Base-by-base conservation (phyloP, 2,329 filamentous ascomycete species). In the Colletotrichum caudatum region DNA sequence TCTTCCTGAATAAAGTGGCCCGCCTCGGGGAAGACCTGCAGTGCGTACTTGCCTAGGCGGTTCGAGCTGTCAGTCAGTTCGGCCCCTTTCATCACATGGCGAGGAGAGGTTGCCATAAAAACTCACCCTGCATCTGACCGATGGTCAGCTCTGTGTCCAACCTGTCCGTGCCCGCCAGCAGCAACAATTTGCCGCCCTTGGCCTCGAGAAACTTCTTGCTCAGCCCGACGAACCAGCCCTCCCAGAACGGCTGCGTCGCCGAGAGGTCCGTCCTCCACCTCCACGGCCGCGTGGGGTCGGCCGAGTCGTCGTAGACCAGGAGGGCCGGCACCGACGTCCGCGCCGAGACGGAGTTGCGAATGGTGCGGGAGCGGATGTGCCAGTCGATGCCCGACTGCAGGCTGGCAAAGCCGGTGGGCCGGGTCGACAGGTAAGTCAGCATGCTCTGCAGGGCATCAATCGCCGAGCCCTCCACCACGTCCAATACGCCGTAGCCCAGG, bases 1-100 rank as follows among this genome's bases (percentile, higher is more conserved):
- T 99, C 96, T 81, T 99, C 96, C 75, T 99, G 96, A 67, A 99
- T 90, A 78, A 99, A 99, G 80, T 99, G 96, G 0, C 96, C 96
- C 1, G 96, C 94, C 79, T 97, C 94, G 0, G 96, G 95, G 76
- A 98, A 93, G 8, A 99, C 95, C 76, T 97, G 93, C 57, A 99
- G 85, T 69, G 97, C 94, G 79, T 98, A 99, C 86, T 98, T 98
- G 6, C 95, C 92, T 90, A 29, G 29, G 29, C 3, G 37, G 16
- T 16, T 5, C 14, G 20, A 81, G 53, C 6, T 23, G 35, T 54
- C 37, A 57, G 11, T 59, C 2, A 29, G 29, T 29, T 4, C 53
- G 46, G 29, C 26, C 33, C 29, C 48, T 39, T 48, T n/a, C 18
- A 14, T 5, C 23, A 14, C 12, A 33, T 14, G 4, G 53, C n/a